Conservation (phyloP, 441 rosid species). For the Aleurites moluccanus region DNA sequence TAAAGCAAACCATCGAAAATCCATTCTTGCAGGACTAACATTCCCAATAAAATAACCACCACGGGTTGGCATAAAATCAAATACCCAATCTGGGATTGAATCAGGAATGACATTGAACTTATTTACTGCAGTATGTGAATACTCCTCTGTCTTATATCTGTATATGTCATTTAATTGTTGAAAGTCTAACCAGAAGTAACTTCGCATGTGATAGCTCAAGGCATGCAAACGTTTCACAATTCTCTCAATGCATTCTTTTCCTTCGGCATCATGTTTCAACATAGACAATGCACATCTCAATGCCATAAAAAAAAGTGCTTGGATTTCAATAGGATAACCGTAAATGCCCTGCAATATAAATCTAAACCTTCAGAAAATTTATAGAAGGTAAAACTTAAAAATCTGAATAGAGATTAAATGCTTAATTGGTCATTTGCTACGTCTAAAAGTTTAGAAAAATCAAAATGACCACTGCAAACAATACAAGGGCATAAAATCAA, state of each 20-base stretch:
- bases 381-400: neutral
- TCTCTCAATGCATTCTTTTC: constrained; percentile 75
- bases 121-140: constrained; percentile 93
- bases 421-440: neutral
- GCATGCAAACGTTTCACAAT: constrained; percentile 88
- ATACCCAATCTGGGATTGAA: constrained; percentile 94
- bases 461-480: neutral
- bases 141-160: constrained; percentile 92
- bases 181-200: constrained; percentile 91
- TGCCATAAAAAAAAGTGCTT: constrained; percentile 92
- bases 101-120: constrained; percentile 93
- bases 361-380: constrained; percentile 9
- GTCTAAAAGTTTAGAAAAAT: neutral
- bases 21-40: constrained; percentile 95
- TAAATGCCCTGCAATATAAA: constrained; percentile 67
- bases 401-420: neutral
- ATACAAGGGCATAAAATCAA: neutral
- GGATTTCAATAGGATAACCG: constrained; percentile 94
- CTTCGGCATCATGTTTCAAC: constrained; percentile 82
- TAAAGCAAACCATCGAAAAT: constrained; percentile 87
- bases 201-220: constrained; percentile 83
- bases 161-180: constrained; percentile 92
- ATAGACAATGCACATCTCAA: constrained; percentile 65
- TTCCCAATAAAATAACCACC: constrained; percentile 97
- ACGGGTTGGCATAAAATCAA: constrained; percentile 87